phyloP scores from a whole-genome alignment of 1,139 yeast species.

The Blastobotrys elegans region DNA sequence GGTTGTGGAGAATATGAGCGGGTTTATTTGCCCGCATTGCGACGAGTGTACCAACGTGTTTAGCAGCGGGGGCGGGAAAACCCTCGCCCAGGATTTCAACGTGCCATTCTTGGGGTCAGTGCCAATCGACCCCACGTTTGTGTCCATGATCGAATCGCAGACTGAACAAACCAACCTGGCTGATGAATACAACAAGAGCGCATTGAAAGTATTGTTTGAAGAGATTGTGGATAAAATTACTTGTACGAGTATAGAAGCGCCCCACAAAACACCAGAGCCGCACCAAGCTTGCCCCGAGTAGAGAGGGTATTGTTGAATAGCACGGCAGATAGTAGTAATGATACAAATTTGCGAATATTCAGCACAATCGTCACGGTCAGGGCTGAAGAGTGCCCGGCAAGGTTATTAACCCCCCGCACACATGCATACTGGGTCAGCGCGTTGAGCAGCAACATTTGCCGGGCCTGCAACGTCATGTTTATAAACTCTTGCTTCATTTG shows the following conservation, averaged over 20 bases:
- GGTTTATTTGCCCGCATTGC: slow-evolving; percentile 93
- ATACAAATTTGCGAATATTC: slow-evolving; percentile 54
- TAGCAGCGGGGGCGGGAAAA: slow-evolving; percentile 88
- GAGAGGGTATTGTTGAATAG: slow-evolving; percentile 46
- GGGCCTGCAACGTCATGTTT: neutral
- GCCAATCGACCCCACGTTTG: slow-evolving; percentile 91
- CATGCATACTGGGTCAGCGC: slow-evolving; percentile 61
- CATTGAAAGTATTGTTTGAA: slow-evolving; percentile 46
- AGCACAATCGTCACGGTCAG: slow-evolving; percentile 58
- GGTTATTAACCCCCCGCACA: slow-evolving; percentile 59
- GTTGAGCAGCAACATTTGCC: slow-evolving; percentile 38
- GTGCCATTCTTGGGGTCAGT: slow-evolving; percentile 76
- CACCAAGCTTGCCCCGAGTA: slow-evolving; percentile 41
- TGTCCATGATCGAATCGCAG: slow-evolving; percentile 66
- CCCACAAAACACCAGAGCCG: slow-evolving; percentile 48
- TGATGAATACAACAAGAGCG: slow-evolving; percentile 38
- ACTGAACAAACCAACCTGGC: slow-evolving; percentile 32
- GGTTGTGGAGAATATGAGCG: slow-evolving; percentile 93
- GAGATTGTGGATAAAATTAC: slow-evolving; percentile 39
- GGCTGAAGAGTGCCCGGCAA: slow-evolving; percentile 55
- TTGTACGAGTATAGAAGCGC: slow-evolving; percentile 42
- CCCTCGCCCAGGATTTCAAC: slow-evolving; percentile 54
- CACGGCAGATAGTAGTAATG: slow-evolving; percentile 50
- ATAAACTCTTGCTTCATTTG: slow-evolving; percentile 18
- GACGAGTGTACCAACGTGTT: slow-evolving; percentile 82